Evolutionary conservation across 768 basidiomycete species (phyloP).

Genomic region (Boletus tylopilopsis): DNA sequence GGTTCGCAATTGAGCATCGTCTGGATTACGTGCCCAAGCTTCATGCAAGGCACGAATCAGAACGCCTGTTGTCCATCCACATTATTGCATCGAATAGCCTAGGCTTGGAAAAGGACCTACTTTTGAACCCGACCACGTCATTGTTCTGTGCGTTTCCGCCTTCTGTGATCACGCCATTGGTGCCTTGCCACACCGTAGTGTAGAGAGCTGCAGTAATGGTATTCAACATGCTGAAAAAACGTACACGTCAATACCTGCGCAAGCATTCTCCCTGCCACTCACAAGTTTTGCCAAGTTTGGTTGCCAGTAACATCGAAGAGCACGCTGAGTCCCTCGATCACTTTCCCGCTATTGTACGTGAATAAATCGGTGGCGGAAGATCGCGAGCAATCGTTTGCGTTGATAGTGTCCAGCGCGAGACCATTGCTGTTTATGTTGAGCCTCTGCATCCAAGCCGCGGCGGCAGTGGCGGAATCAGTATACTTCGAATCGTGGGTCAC

Average conservation of each 20-base stretch:
- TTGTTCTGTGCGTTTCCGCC: conserved; percentile 39
- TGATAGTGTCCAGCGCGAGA: conserved; percentile 46
- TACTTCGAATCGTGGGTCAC: conserved; percentile 44
- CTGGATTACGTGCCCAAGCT: conserved; percentile 40
- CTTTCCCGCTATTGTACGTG: conserved; percentile 55
- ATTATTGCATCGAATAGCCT: too few relatives aligned
- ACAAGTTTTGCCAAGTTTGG: conserved; percentile 40
- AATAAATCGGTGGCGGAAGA: conserved; percentile 46
- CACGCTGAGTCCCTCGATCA: conserved; percentile 48
- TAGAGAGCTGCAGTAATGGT: conserved; percentile 41
- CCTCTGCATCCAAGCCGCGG: conserved; percentile 46
- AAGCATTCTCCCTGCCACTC: conserved; percentile 10
- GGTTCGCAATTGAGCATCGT: too few relatives aligned
- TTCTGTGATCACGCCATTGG: conserved; percentile 51
- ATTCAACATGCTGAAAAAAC: conserved; percentile 32
- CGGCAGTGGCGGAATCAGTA: conserved; percentile 41
- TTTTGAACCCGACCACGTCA: conserved; percentile 52
- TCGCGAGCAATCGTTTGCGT: conserved; percentile 44
- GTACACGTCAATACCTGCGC: not conserved
- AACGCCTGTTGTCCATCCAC: conserved; percentile 27
- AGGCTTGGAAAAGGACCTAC: conserved; percentile 21
- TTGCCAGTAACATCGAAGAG: conserved; percentile 41
- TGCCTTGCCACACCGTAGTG: conserved; percentile 43
- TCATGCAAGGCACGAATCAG: conserved; percentile 48
- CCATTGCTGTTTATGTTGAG: conserved; percentile 41